phyloP scores from a whole-genome alignment of 176 grass and related monocot genomes.

The Raddia distichophylla region DNA sequence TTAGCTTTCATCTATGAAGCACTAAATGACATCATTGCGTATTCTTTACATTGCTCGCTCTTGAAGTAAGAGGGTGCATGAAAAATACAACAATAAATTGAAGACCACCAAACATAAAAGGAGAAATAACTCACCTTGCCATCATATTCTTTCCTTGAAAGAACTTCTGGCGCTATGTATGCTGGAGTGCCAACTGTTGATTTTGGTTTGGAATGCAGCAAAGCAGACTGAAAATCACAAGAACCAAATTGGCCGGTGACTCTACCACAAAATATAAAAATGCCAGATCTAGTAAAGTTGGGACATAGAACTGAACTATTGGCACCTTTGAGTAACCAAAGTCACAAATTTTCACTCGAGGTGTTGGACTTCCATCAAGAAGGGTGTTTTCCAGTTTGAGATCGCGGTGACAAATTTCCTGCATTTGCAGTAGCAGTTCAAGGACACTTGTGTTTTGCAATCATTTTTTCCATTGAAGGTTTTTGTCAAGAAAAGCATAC shows the following conservation, averaged over 20 bases:
- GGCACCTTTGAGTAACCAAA: conserved; percentile 97
- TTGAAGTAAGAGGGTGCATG: background rate
- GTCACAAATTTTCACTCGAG: conserved; percentile 90
- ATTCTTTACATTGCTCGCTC: background rate
- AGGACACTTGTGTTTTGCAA: background rate
- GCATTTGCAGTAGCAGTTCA: conserved; percentile 9
- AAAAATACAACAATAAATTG: background rate
- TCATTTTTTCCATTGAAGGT: background rate
- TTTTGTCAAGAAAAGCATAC: conserved; percentile 39
- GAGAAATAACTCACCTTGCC: conserved; percentile 62
- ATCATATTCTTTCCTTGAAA: conserved; percentile 91
- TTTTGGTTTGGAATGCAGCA: conserved; percentile 93
- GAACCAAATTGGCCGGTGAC: conserved; percentile 14
- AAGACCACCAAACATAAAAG: background rate
- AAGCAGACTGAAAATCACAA: conserved; percentile 68
- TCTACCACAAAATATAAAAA: background rate
- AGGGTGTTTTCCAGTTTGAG: conserved; percentile 99
- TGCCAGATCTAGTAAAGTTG: background rate
- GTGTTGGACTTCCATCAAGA: conserved; percentile 87
- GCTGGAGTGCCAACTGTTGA: conserved; percentile 98
- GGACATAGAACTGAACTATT: background rate
- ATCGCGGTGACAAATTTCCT: conserved; percentile 99
- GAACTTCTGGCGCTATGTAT: conserved; percentile 94
- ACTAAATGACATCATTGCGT: background rate
- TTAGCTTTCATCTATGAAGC: conserved; percentile 1